Evolutionary conservation across 78 protist genomes (phyloP), one percentile per base, ranked within the genome.

Genomic region (Guillardia theta): DNA sequence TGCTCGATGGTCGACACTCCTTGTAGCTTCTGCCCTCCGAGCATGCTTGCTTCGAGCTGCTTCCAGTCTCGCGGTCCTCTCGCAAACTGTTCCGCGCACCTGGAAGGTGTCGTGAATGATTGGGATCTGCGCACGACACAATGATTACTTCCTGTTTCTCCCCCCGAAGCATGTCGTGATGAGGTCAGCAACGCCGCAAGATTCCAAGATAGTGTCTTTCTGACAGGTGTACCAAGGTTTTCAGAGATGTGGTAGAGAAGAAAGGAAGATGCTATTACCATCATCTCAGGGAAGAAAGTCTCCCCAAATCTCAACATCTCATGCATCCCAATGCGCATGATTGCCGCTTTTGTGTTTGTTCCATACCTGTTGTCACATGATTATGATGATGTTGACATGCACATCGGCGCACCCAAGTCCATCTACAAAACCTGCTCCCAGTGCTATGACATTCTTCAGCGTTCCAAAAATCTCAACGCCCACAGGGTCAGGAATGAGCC

Each of bases 111-210:
- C n/a, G n/a, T n/a, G n/a, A n/a, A n/a, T n/a, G n/a, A n/a, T n/a
- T n/a, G n/a, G n/a, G n/a, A n/a, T n/a, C n/a, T n/a, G n/a, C n/a
- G n/a, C n/a, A n/a, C n/a, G n/a, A n/a, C n/a, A n/a, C n/a, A n/a
- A n/a, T n/a, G n/a, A n/a, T n/a, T n/a, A n/a, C n/a, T n/a, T n/a
- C n/a, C 95, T 77, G 95, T 96, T 95, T 19, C 97, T 88, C 8
- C 97, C 97, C 18, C 95, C 96, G 24, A 8, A 39, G 93, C 97
- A 96, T 19, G 97, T 94, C 10, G 48, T 21, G 48, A 83, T 45
- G 44, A 96, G 94, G 48, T 96, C 97, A 24, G 96, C 97, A 36
- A 96, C 58, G 46, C 97, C 97, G 83, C 97, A 96, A 77, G 87
- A 39, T 92, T 95, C 96, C n/a, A 94, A 45, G 90, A 93, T 92